Percentiles rank a stretch among this genome's conserved stretches.
These are phyloP conservation scores for Pyrenula massariospora DNA, from an alignment of 495 filamentous ascomycete species.

Conservation along the genomic window DNA sequence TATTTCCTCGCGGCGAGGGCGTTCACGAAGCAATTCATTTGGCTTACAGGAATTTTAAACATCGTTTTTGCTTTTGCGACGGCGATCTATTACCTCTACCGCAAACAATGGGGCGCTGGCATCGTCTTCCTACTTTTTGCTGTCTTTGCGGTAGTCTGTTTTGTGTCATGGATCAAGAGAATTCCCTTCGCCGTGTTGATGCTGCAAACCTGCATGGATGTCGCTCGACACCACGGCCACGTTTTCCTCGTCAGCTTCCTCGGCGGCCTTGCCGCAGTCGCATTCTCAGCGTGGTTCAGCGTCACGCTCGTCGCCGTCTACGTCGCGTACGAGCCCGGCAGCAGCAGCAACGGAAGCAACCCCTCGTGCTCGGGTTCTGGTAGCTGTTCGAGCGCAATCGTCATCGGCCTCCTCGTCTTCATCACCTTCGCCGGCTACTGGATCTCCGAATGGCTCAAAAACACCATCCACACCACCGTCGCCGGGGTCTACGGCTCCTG, in stretches of 20 bases:
- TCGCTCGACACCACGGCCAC: conserved; percentile 70
- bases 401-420: conserved; percentile 76
- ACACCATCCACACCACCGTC: conserved; percentile 78
- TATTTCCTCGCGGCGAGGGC: conserved; percentile 68
- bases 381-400: conserved; percentile 61
- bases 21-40: conserved; percentile 86
- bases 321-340: conserved; percentile 60
- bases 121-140: conserved; percentile 79
- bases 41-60: conserved; percentile 65
- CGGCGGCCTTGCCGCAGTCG: conserved; percentile 62
- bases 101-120: conserved; percentile 66
- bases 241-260: conserved; percentile 76
- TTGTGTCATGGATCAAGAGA: conserved; percentile 70
- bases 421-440: conserved; percentile 85
- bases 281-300: conserved; percentile 58
- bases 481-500: conserved; percentile 84
- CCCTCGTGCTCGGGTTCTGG: conserved; percentile 55
- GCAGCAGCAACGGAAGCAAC: conserved; percentile 24
- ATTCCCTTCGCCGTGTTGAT: conserved; percentile 87
- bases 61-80: conserved; percentile 57
- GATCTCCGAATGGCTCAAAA: conserved; percentile 87
- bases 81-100: conserved; percentile 52
- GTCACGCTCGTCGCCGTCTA: conserved; percentile 57
- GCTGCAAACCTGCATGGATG: conserved; percentile 78
- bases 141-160: conserved; percentile 68